Base-by-base conservation (phyloP, 805 yeast genomes). In the Candida ponderosae region DNA sequence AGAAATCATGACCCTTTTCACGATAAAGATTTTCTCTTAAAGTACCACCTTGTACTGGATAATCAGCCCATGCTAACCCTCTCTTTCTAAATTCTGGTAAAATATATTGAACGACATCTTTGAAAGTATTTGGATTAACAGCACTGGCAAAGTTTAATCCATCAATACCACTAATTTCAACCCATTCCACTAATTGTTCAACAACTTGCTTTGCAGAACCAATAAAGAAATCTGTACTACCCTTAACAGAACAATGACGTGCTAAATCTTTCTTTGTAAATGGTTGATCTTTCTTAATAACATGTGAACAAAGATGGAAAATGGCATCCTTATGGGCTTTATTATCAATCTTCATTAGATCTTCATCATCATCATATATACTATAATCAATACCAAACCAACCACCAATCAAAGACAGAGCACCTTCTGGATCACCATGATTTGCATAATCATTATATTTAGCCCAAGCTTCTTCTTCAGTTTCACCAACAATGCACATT, bases 321-420 rank as follows among this genome's bases (percentile, higher is more conserved):
- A 53, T 58, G 28, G 60, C 48, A 3, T 60, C 59, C 7, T 54
- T 49, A 10, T 57, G 55, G 6, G 59, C 55, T 31, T 50, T 46
- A 18, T 56, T 53, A 4, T 53, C 58, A n/a, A 53, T 45, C 20
- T 53, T 48, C 10, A 45, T 45, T 19, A 68, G 45, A 35, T 64
- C 69, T 35, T 62, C 62, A 19, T 64, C 68, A 37, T 59, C 56
- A 14, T 41, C 54, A 45, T 55, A 66, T 19, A 53, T 47, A 20
- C 62, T 57, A 36, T 63, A 56, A 36, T 68, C 72, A 30, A 62
- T 51, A 6, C 68, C 70, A 11, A 66, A 62, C 70, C 72, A 66
- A 3, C 73, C 74, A 20, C 70, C 61, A 44, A 68, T 57, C 34
- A 68, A 49, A 0, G 69, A 69, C 34, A 63, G 59, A 1, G 70